Evolutionary conservation across 1,284 basidiomycete genomes (phyloP).

Genomic region (Cryptococcus wingfieldii): DNA sequence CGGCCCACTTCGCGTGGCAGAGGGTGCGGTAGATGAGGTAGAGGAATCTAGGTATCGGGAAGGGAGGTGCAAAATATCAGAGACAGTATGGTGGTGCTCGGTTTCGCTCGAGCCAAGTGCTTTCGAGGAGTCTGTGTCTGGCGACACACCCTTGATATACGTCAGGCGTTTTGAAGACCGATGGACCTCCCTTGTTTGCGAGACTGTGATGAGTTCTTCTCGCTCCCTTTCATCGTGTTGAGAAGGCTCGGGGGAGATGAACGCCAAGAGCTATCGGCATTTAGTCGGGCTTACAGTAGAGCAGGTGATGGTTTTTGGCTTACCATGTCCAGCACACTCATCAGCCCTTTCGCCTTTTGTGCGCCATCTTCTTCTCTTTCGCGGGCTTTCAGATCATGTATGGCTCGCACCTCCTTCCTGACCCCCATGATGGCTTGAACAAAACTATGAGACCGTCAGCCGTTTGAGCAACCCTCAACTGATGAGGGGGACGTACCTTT

Average conservation of each 20-base stretch:
- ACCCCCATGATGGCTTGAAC: constrained; percentile 1
- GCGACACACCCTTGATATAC: too few relatives aligned
- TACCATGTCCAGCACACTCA: constrained; percentile 6
- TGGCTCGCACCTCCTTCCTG: constrained; percentile 2
- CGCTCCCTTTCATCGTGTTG: background rate
- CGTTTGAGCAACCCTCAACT: background rate
- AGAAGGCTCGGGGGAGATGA: constrained; percentile 2
- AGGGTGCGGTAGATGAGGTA: background rate
- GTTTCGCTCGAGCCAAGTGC: too few relatives aligned
- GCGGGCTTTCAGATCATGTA: background rate
- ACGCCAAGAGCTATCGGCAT: background rate
- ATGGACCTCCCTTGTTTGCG: too few relatives aligned
- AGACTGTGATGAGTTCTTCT: too few relatives aligned
- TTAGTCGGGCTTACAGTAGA: background rate
- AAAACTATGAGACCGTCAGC: background rate
- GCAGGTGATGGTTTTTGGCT: background rate
- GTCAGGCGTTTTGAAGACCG: too few relatives aligned
- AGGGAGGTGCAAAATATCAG: background rate
- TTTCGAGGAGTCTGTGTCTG: too few relatives aligned
- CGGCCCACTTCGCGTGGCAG: background rate
- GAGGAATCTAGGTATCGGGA: background rate
- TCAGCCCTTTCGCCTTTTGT: constrained; percentile 1
- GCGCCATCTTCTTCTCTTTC: background rate
- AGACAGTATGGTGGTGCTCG: background rate
- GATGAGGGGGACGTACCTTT: background rate